Percentiles rank a stretch among this genome's conserved stretches.
Evolutionary conservation across 2,329 filamentous ascomycete species (phyloP).

Genomic region (Monilinia vaccinii-corymbosi): DNA sequence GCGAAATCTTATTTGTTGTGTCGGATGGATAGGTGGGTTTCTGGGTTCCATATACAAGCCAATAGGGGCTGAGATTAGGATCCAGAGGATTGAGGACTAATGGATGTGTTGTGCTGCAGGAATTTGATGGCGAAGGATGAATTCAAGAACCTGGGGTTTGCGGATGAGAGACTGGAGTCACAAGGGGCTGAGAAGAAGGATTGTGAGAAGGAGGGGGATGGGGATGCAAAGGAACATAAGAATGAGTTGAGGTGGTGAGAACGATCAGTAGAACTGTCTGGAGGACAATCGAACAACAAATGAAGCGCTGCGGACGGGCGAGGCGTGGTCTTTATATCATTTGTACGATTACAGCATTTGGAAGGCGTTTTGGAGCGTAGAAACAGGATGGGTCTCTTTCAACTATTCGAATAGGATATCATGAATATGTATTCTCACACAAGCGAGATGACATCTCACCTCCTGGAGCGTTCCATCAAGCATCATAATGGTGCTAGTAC

Average conservation of each 20-base stretch:
- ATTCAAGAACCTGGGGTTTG: slow-evolving; percentile 85
- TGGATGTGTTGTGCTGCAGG: slow-evolving; percentile 35
- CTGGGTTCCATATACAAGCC: neutral
- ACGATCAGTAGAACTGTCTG: neutral
- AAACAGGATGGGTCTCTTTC: neutral
- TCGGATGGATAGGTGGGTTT: slow-evolving; percentile 80
- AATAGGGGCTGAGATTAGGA: neutral
- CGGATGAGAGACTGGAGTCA: slow-evolving; percentile 23
- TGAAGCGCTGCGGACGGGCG: neutral
- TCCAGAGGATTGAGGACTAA: neutral
- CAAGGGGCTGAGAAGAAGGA: slow-evolving; percentile 12
- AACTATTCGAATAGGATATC: neutral
- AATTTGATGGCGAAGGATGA: slow-evolving; percentile 96
- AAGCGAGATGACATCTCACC: neutral
- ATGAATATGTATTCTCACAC: neutral
- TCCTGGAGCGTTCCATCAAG: neutral
- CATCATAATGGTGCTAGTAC: neutral
- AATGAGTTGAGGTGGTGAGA: slow-evolving; percentile 25
- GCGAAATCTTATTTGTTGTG: slow-evolving; percentile 86
- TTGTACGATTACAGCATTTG: slow-evolving; percentile 2
- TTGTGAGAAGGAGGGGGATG: slow-evolving; percentile 12
- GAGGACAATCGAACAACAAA: neutral
- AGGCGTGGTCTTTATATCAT: neutral
- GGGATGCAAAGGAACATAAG: slow-evolving; percentile 20
- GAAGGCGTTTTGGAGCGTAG: neutral